Conservation (phyloP, 1,284 basidiomycete species). For the Ganoderma boninense region DNA sequence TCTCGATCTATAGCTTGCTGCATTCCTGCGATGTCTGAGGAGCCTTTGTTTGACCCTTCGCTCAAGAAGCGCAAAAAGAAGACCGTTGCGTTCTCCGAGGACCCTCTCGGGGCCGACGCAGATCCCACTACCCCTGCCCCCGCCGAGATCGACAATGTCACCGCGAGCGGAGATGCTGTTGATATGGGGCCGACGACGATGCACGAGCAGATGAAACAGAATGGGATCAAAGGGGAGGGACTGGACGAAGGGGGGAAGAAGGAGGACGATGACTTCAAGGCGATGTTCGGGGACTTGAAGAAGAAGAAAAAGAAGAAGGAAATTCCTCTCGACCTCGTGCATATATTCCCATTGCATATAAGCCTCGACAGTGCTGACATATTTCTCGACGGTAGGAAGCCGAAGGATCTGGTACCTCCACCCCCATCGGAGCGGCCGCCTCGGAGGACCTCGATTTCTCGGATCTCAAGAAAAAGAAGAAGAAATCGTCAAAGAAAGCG, state of each 20-base stretch:
- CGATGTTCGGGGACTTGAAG: conserved; percentile 89
- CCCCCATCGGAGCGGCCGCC: conserved; percentile 55
- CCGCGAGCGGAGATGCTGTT: conserved; percentile 71
- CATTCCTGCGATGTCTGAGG: conserved; percentile 58
- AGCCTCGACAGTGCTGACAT: background rate
- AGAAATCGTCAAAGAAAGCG: conserved; percentile 80
- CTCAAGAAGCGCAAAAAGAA: conserved; percentile 90
- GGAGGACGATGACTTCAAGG: conserved; percentile 78
- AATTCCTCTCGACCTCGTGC: conserved; percentile 83
- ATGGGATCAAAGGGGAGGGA: conserved; percentile 44
- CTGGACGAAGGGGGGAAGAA: conserved; percentile 51
- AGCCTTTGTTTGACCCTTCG: conserved; percentile 84
- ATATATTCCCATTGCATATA: conserved; percentile 37
- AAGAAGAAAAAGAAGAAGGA: conserved; percentile 96
- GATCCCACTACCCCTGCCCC: conserved; percentile 83
- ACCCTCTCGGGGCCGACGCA: conserved; percentile 83
- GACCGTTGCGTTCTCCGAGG: conserved; percentile 82
- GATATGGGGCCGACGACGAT: conserved; percentile 78
- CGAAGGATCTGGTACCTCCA: conserved; percentile 67
- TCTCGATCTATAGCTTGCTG: conserved; percentile 2
- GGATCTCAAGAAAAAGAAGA: conserved; percentile 89
- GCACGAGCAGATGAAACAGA: conserved; percentile 76
- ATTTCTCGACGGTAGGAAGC: conserved; percentile 54
- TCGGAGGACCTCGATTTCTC: conserved; percentile 83
- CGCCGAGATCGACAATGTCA: conserved; percentile 69